These are phyloP conservation scores for Hymenoscyphus linearis DNA, from an alignment of 2,329 filamentous ascomycete species.

Conservation along the genomic window DNA sequence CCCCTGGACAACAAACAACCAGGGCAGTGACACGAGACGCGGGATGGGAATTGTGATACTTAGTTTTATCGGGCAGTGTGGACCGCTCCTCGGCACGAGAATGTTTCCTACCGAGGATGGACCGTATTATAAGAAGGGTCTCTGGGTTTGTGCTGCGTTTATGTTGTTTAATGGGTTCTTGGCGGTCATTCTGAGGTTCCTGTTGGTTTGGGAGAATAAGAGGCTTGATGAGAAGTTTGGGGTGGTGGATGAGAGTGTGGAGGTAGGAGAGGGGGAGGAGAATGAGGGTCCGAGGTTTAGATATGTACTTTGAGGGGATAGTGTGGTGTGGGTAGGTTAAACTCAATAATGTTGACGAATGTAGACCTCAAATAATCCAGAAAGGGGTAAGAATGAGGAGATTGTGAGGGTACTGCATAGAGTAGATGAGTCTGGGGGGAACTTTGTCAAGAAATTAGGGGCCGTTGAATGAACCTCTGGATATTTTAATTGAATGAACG, in stretches of 20 bases:
- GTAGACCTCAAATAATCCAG: too few species aligned
- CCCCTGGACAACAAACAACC: constrained; percentile 66
- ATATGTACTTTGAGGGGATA: constrained; percentile 16
- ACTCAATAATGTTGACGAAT: too few species aligned
- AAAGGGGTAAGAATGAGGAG: too few species aligned
- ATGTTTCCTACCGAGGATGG: constrained; percentile 49
- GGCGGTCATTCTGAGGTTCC: constrained; percentile 45
- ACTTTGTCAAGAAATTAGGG: too few species aligned
- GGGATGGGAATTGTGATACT: constrained; percentile 62
- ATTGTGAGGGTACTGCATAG: too few species aligned
- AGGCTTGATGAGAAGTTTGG: constrained; percentile 45
- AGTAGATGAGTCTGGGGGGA: too few species aligned
- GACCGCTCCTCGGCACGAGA: constrained; percentile 58
- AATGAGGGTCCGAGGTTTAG: constrained; percentile 26
- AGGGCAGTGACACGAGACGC: constrained; percentile 62
- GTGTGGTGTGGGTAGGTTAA: too few species aligned
- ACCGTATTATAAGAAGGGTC: constrained; percentile 48
- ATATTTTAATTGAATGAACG: too few species aligned
- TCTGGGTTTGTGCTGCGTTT: constrained; percentile 55
- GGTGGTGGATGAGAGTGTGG: constrained; percentile 6
- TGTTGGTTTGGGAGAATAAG: constrained; percentile 56
- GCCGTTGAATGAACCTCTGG: too few species aligned
- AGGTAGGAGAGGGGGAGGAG: constrained; percentile 15
- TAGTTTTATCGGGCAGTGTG: constrained; percentile 62
- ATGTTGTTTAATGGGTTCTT: constrained; percentile 55